Evolutionary conservation across 805 yeast species (phyloP), one percentile per base, ranked within the genome.

Genomic region (Saturnispora quitensis): DNA sequence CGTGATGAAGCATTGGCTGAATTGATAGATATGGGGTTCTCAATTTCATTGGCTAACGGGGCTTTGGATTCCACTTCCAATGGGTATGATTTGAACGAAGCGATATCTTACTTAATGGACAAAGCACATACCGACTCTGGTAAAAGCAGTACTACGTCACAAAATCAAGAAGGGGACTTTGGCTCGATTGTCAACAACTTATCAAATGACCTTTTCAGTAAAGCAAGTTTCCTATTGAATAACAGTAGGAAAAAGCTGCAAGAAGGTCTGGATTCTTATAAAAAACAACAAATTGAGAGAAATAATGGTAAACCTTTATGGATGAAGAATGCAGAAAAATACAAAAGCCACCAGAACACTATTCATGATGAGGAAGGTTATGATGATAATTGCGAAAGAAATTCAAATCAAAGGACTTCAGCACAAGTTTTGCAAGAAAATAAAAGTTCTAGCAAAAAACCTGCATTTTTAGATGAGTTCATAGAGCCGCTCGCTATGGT

Each of bases 1-100:
- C 63, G 65, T 44, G 86, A 81, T 56, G 68, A 68, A 42, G 72
- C 80, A 1, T 62, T 86, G 17, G 91, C 91, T 0, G 86, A 81
- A 57, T 70, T 87, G 43, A 66, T 86, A 2, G 93, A 87, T 53
- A 88, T 88, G 80, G 96, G 96, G 2, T 88, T 88, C 60, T 66
- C 83, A 1, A 68, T 76, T 1, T 81, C 78, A 2, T 77, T 73
- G 49, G 81, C 93, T 4, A 74, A 72, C 25, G 66, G 68, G 2
- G 95, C 95, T 0, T 70, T 88, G 36, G 73, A 67, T 7, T 67
- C 71, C 45, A 78, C 82, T 0, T 64, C 61, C 1, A 60, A 68
- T 34, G 87, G 89, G 0, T 62, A 73, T 5, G 78, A 84, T 57
- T 70, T 86, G 8, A 78, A 82, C 52, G 74, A 70, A 24, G 89